These are phyloP conservation scores for Alternaria gaisen DNA, from an alignment of 2,329 filamentous ascomycete species.

Conservation along the genomic window DNA sequence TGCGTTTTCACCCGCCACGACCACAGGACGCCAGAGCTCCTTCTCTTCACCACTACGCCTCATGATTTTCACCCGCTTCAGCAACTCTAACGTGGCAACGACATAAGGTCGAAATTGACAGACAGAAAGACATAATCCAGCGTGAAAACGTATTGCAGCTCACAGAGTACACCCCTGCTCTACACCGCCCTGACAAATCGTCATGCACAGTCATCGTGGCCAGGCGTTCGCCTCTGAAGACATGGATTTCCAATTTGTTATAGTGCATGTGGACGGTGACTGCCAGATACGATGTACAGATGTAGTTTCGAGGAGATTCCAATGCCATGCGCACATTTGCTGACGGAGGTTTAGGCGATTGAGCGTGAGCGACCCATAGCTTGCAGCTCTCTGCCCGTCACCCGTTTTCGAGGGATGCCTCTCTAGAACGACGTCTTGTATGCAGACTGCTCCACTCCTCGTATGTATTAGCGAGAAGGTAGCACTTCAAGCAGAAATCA, in stretches of 20 bases:
- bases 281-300: background rate
- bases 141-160: background rate
- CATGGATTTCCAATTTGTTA: background rate
- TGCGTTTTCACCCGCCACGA: constrained; percentile 3
- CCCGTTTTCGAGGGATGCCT: background rate
- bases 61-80: background rate
- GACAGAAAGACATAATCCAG: background rate
- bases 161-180: background rate
- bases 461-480: background rate
- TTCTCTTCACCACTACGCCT: background rate
- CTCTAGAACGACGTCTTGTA: background rate
- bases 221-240: background rate
- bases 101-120: background rate
- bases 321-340: background rate
- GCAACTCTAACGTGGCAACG: background rate
- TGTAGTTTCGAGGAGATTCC: background rate
- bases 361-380: background rate
- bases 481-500: background rate
- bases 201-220: constrained; percentile 9
- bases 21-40: background rate
- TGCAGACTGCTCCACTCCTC: background rate
- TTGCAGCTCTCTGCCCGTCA: background rate
- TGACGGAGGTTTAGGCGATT: background rate
- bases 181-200: background rate
- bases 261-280: background rate